phyloP scores from a whole-genome alignment of 2,329 filamentous ascomycete genomes.

The Calonectria naviculata region DNA sequence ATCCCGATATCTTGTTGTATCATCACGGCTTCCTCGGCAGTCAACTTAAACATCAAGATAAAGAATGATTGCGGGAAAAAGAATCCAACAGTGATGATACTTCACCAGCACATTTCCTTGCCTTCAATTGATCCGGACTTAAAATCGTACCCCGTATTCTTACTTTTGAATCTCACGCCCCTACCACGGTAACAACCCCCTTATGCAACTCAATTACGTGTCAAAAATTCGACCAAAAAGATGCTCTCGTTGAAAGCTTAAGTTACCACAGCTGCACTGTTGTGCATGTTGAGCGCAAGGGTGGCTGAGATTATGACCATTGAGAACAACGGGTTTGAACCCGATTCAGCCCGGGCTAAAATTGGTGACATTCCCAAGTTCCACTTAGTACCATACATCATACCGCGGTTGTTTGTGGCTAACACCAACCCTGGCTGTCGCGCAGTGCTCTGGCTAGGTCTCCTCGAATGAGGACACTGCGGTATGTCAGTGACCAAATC shows the following conservation, averaged over 20 bases:
- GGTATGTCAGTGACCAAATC: conserved; percentile 37
- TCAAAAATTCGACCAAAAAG: background rate
- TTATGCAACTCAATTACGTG: background rate
- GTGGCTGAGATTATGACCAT: conserved; percentile 49
- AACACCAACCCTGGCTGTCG: conserved; percentile 48
- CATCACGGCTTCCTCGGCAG: conserved; percentile 1
- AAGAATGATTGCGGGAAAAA: conserved; percentile 31
- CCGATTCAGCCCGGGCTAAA: conserved; percentile 45
- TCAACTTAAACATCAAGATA: background rate
- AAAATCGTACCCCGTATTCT: background rate
- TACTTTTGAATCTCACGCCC: background rate
- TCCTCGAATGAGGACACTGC: conserved; percentile 40
- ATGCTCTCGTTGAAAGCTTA: conserved; percentile 45
- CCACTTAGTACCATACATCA: conserved; percentile 50
- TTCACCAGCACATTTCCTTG: conserved; percentile 5
- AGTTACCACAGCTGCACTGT: conserved; percentile 38
- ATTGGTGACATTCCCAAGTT: conserved; percentile 51
- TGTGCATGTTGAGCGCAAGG: conserved; percentile 41
- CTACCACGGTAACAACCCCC: background rate
- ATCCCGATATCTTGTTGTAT: conserved; percentile 12
- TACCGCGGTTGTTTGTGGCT: conserved; percentile 50
- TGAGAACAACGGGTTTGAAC: conserved; percentile 47
- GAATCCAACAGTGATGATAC: conserved; percentile 12
- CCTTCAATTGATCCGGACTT: background rate
- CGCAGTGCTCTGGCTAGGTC: conserved; percentile 48